Evolutionary conservation across 495 filamentous ascomycete species (phyloP).

Genomic region (Daldinia loculata): DNA sequence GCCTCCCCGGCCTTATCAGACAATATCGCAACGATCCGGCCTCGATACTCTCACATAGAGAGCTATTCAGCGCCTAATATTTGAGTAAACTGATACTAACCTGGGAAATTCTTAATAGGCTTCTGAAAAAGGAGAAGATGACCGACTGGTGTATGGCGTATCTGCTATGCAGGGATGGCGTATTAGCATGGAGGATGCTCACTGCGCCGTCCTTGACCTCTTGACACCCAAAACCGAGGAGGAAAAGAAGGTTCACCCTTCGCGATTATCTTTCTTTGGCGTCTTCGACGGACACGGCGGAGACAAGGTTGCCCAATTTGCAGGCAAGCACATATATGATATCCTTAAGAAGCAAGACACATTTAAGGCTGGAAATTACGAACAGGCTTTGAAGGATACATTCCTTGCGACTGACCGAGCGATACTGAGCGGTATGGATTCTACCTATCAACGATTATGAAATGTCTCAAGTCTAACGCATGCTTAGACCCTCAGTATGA

Average conservation of each 20-base stretch:
- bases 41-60: slow-evolving; percentile 23
- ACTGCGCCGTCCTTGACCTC: slow-evolving; percentile 88
- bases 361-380: slow-evolving; percentile 88
- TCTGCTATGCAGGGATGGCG: slow-evolving; percentile 99
- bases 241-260: slow-evolving; percentile 68
- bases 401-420: slow-evolving; percentile 96
- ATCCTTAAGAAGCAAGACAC: slow-evolving; percentile 94
- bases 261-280: slow-evolving; percentile 92
- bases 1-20: slow-evolving; percentile 37
- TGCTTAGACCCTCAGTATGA: slow-evolving; percentile 89
- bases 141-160: slow-evolving; percentile 88
- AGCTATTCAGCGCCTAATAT: slow-evolving; percentile 23
- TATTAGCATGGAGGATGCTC: slow-evolving; percentile 98
- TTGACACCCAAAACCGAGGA: slow-evolving; percentile 66
- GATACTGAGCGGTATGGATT: slow-evolving; percentile 83
- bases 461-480: slow-evolving; percentile 26
- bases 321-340: slow-evolving; percentile 90
- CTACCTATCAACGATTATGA: not conserved
- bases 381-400: slow-evolving; percentile 96
- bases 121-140: slow-evolving; percentile 90
- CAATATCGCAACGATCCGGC: slow-evolving; percentile 28
- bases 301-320: slow-evolving; percentile 93
- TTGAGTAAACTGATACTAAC: slow-evolving; percentile 18
- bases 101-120: slow-evolving; percentile 60
- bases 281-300: slow-evolving; percentile 98